Evolutionary conservation across 2,329 filamentous ascomycete genomes (phyloP).

Genomic region (Macroventuria anomochaeta): DNA sequence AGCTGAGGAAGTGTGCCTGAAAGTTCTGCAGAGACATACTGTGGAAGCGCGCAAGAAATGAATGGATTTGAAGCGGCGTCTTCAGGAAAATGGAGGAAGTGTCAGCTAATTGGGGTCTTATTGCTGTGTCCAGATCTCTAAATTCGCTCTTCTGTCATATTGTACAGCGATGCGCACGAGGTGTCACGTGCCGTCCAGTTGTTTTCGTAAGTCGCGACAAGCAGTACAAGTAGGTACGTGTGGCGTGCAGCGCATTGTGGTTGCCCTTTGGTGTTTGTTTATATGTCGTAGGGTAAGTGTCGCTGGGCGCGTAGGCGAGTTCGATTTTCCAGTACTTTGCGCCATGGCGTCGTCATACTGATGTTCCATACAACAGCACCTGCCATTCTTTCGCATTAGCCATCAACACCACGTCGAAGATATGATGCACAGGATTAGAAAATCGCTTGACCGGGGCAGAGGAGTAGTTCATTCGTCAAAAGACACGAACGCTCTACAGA

Average conservation of each 20-base stretch:
- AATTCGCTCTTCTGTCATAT: no score
- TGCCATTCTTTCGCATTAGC: neutral
- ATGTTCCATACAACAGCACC: conserved; percentile 4
- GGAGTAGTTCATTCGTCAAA: neutral
- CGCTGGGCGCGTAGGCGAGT: neutral
- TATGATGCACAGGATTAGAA: conserved; percentile 18
- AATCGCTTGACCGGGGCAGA: conserved; percentile 10
- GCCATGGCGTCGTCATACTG: conserved; percentile 30
- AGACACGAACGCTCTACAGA: neutral
- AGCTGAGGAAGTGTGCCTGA: no score
- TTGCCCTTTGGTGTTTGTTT: neutral
- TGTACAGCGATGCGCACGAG: no score
- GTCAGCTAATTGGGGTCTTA: no score
- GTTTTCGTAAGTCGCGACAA: neutral
- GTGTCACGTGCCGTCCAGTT: no score
- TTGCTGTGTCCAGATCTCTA: no score
- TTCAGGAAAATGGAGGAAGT: no score
- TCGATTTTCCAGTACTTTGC: conserved; percentile 7
- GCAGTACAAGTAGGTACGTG: neutral
- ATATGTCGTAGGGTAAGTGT: neutral
- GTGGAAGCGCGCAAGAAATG: no score
- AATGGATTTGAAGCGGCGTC: no score
- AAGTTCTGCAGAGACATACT: no score
- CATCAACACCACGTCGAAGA: conserved; percentile 16
- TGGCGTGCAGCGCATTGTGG: neutral